These are phyloP conservation scores for Wickerhamiella pararugosa DNA, from an alignment of 1,139 yeast genomes.

Conservation along the genomic window DNA sequence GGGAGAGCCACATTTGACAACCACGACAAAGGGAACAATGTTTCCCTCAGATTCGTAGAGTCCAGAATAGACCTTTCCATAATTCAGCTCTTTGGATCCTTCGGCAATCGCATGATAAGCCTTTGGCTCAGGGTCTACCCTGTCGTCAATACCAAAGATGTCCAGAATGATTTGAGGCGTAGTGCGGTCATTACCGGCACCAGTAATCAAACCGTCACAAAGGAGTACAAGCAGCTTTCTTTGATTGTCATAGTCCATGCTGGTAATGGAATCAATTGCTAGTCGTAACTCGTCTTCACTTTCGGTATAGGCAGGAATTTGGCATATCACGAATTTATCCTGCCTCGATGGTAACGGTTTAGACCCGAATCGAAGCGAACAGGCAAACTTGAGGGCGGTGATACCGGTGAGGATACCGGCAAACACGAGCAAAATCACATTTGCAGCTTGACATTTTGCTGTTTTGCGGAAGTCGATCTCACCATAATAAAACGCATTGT, in stretches of 20 bases:
- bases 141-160: conserved; percentile 27
- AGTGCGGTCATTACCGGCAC: conserved; percentile 29
- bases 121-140: conserved; percentile 25
- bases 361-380: conserved; percentile 27
- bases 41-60: conserved; percentile 28
- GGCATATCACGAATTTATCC: conserved; percentile 29
- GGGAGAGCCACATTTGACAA: conserved; percentile 28
- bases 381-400: conserved; percentile 27
- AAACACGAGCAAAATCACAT: conserved; percentile 25
- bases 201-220: conserved; percentile 30
- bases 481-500: conserved; percentile 25
- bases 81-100: conserved; percentile 27
- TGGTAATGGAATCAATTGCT: conserved; percentile 29
- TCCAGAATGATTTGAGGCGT: conserved; percentile 30
- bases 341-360: conserved; percentile 25
- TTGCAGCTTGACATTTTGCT: conserved; percentile 28
- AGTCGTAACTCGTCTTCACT: conserved; percentile 28
- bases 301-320: conserved; percentile 31
- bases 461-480: conserved; percentile 26
- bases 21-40: conserved; percentile 27
- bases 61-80: conserved; percentile 29
- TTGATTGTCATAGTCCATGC: conserved; percentile 26
- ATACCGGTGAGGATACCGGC: conserved; percentile 27
- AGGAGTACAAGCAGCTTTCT: conserved; percentile 27
- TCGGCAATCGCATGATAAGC: conserved; percentile 29